Conservation (phyloP, 306 rosid genomes). For the Macrotyloma uniflorum region DNA sequence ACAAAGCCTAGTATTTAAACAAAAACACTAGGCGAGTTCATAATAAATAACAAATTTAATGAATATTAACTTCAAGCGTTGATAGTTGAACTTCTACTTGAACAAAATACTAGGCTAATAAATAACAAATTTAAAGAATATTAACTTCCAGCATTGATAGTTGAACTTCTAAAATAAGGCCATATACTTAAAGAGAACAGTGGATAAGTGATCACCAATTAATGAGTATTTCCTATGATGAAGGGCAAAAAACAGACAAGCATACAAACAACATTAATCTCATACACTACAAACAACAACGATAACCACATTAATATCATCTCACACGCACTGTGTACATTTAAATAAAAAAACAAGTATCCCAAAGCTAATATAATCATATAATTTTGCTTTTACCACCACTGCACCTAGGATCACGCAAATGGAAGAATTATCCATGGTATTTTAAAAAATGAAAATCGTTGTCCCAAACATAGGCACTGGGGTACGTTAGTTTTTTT, state of each 20-base stretch:
- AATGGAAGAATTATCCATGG: background rate
- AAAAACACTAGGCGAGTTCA: constrained; percentile 9
- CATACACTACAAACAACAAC: background rate
- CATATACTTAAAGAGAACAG: no score
- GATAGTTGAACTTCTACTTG: no score
- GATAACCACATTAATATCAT: background rate
- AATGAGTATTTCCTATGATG: background rate
- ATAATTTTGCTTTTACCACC: constrained; percentile 25
- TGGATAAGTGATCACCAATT: background rate
- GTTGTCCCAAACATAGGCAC: background rate
- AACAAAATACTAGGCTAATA: constrained; percentile 15
- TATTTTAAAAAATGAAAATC: background rate
- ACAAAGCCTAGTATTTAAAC: background rate
- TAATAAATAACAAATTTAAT: background rate
- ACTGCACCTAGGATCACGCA: background rate
- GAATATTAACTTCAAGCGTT: background rate
- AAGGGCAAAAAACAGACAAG: background rate
- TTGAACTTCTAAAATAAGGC: background rate
- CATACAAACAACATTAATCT: no score
- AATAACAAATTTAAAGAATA: background rate
- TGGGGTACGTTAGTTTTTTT: no score
- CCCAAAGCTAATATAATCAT: background rate
- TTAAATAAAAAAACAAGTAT: background rate
- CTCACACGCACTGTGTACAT: background rate
- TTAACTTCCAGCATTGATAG: background rate